Evolutionary conservation across 1,139 yeast genomes (phyloP).

Genomic region (Zygosaccharomyces pseudobailii): DNA sequence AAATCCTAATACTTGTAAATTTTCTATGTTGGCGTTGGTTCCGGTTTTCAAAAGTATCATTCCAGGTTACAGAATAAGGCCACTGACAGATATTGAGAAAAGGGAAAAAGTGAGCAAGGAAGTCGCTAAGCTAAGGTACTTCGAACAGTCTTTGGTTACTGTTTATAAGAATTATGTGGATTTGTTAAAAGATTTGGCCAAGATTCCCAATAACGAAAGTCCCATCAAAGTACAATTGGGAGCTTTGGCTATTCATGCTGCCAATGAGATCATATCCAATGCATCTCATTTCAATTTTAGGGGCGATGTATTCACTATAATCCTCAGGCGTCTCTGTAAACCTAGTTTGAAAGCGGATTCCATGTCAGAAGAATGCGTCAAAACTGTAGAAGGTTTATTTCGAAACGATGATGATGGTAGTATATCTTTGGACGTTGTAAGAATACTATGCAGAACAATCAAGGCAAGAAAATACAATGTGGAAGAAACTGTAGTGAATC

Average conservation of each 20-base stretch:
- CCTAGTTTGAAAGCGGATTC: slow-evolving; percentile 46
- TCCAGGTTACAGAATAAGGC: slow-evolving; percentile 84
- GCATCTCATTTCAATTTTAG: slow-evolving; percentile 79
- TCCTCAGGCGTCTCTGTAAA: slow-evolving; percentile 61
- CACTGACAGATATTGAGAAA: slow-evolving; percentile 74
- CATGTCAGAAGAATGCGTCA: slow-evolving; percentile 53
- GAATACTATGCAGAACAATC: slow-evolving; percentile 62
- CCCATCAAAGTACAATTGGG: slow-evolving; percentile 41
- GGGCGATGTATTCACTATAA: slow-evolving; percentile 60
- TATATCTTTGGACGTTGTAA: slow-evolving; percentile 67
- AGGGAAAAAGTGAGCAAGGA: slow-evolving; percentile 81
- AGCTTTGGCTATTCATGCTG: slow-evolving; percentile 44
- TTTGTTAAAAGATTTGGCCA: slow-evolving; percentile 41
- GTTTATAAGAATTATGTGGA: slow-evolving; percentile 70
- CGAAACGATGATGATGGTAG: slow-evolving; percentile 76
- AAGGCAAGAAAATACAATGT: slow-evolving; percentile 73
- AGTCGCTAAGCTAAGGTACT: slow-evolving; percentile 65
- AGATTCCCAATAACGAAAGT: slow-evolving; percentile 35
- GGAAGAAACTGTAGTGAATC: slow-evolving; percentile 75
- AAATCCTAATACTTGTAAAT: slow-evolving; percentile 64
- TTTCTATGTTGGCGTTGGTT: slow-evolving; percentile 71
- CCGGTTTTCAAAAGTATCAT: slow-evolving; percentile 82
- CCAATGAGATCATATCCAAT: slow-evolving; percentile 67
- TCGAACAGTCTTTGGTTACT: slow-evolving; percentile 70
- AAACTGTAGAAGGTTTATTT: slow-evolving; percentile 60